These are phyloP conservation scores for Podospora appendiculata DNA, from an alignment of 495 filamentous ascomycete genomes.

Conservation along the genomic window DNA sequence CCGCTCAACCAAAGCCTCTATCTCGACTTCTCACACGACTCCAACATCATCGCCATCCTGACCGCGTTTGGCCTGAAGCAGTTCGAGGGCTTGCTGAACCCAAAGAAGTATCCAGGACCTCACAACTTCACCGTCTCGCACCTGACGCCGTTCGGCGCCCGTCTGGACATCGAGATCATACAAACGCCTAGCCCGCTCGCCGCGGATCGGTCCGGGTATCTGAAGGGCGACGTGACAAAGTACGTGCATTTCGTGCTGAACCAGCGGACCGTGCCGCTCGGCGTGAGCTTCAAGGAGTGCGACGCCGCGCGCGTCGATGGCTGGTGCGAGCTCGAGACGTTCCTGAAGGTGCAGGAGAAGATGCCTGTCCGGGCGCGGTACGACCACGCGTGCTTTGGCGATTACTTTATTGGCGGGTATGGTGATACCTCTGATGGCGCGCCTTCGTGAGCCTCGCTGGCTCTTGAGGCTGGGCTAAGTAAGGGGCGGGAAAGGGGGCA, in stretches of 20 bases:
- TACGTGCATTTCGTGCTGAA: slow-evolving; percentile 62
- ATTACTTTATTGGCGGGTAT: slow-evolving; percentile 34
- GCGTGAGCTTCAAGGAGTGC: slow-evolving; percentile 48
- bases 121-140: slow-evolving; percentile 48
- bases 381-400: slow-evolving; percentile 47
- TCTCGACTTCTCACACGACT: slow-evolving; percentile 83
- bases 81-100: slow-evolving; percentile 41
- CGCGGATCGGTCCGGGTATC: slow-evolving; percentile 31
- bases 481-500: too few species aligned
- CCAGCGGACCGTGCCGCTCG: slow-evolving; percentile 54
- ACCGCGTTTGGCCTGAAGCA: slow-evolving; percentile 70
- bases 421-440: slow-evolving; percentile 14
- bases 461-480: too few species aligned
- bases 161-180: slow-evolving; percentile 60
- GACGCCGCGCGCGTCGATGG: slow-evolving; percentile 48
- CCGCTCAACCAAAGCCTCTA: slow-evolving; percentile 60
- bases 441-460: background rate
- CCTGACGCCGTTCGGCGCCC: slow-evolving; percentile 51
- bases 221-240: slow-evolving; percentile 29
- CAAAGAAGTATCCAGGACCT: slow-evolving; percentile 31
- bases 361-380: slow-evolving; percentile 40
- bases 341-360: slow-evolving; percentile 41
- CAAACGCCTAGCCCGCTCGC: slow-evolving; percentile 43
- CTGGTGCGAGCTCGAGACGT: slow-evolving; percentile 55
- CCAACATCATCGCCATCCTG: slow-evolving; percentile 65